phyloP scores from a whole-genome alignment of 2,329 filamentous ascomycete genomes.

The Thermochaetoides dissita region DNA sequence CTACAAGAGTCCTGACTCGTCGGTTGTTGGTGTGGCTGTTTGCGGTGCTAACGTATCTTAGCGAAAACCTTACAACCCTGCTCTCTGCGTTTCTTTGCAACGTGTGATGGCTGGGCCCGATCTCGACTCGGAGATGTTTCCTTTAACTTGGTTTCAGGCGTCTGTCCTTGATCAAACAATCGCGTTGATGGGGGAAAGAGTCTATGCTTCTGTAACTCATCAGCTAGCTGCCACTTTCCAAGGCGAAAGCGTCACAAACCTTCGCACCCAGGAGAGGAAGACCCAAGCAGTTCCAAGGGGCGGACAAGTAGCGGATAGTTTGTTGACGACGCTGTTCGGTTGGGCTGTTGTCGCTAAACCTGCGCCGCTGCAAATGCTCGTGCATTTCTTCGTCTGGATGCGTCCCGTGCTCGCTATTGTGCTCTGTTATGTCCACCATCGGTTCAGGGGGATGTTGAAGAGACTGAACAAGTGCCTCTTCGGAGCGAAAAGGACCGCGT shows the following conservation, averaged over 20 bases:
- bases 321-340: too few species aligned
- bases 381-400: not conserved
- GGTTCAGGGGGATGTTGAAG: conserved; percentile 23
- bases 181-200: too few species aligned
- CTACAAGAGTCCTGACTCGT: not conserved
- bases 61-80: not conserved
- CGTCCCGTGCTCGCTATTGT: conserved; percentile 7
- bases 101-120: not conserved
- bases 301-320: too few species aligned
- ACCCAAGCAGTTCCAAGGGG: too few species aligned
- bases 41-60: not conserved
- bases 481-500: conserved; percentile 31
- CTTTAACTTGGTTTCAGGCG: too few species aligned
- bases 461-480: conserved; percentile 34
- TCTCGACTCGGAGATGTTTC: not conserved
- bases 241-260: too few species aligned
- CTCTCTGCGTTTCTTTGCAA: not conserved
- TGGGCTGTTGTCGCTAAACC: too few species aligned
- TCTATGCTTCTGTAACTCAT: too few species aligned
- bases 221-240: too few species aligned
- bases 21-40: not conserved
- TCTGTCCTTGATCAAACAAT: too few species aligned
- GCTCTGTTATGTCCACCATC: not conserved
- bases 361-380: too few species aligned
- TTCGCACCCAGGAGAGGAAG: too few species aligned